Percentiles rank a stretch among this genome's conserved stretches.
These are phyloP conservation scores for Solanum hybrid DNA, from an alignment of 305 asterid species.

Conservation along the genomic window DNA sequence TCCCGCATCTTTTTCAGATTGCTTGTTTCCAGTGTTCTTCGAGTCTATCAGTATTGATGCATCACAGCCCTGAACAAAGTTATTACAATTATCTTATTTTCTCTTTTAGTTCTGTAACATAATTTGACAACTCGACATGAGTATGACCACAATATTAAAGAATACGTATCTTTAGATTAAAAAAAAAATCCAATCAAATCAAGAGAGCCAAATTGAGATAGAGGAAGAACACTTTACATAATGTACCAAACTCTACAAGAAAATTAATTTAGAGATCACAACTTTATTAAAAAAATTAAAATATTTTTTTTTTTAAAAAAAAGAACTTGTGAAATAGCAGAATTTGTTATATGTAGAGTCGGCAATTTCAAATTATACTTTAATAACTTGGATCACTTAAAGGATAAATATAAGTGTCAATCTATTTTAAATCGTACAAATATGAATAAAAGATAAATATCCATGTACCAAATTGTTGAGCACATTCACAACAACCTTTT, in stretches of 20 bases:
- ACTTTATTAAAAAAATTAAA: background rate
- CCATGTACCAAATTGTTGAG: background rate
- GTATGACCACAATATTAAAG: no score
- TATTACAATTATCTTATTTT: no score
- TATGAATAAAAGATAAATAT: background rate
- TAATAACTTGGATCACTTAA: background rate
- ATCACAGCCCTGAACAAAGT: conserved; percentile 11
- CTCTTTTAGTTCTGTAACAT: no score
- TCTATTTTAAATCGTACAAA: background rate
- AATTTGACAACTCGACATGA: no score
- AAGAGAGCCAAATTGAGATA: no score
- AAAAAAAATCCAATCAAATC: background rate
- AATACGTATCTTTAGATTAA: no score
- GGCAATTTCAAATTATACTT: no score
- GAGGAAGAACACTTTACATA: background rate
- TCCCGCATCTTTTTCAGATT: conserved; percentile 10
- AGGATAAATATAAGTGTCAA: background rate
- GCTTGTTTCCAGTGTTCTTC: background rate
- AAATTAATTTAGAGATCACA: no score
- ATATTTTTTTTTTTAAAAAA: no score
- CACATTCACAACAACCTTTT: background rate
- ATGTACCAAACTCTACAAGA: background rate
- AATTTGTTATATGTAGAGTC: background rate
- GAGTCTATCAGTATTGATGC: conserved; percentile 13
- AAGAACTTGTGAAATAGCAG: no score